phyloP scores from a whole-genome alignment of 495 filamentous ascomycete genomes.

The Poronia punctata region DNA sequence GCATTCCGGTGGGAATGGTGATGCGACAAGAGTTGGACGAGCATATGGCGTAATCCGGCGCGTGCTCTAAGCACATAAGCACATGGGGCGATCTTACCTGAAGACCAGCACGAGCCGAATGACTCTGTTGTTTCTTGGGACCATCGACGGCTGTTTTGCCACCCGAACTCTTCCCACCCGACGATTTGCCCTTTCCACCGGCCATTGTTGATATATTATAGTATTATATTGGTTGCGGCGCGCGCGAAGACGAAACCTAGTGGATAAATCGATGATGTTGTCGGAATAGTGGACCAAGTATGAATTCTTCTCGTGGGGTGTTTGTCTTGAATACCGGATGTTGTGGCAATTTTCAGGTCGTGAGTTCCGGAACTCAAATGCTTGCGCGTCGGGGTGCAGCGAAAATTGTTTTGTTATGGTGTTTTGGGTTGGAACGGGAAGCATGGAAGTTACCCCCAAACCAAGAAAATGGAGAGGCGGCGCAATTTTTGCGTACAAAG shows the following conservation, averaged over 20 bases:
- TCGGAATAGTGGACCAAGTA: not conserved
- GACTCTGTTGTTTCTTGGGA: slow-evolving; percentile 91
- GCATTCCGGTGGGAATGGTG: too few relatives aligned
- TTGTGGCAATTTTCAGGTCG: not conserved
- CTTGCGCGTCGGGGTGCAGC: slow-evolving; percentile 25
- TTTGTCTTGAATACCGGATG: not conserved
- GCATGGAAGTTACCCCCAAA: slow-evolving; percentile 11
- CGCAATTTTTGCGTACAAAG: too few relatives aligned
- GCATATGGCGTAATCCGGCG: too few relatives aligned
- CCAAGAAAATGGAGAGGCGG: too few relatives aligned
- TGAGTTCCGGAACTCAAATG: too few relatives aligned
- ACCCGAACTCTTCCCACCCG: slow-evolving; percentile 78
- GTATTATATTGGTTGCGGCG: slow-evolving; percentile 1
- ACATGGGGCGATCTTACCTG: slow-evolving; percentile 68
- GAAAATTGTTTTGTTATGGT: slow-evolving; percentile 26
- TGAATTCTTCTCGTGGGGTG: too few relatives aligned
- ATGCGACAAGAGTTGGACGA: too few relatives aligned
- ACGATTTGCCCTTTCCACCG: slow-evolving; percentile 90
- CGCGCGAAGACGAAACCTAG: slow-evolving; percentile 24
- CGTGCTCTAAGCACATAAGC: too few relatives aligned
- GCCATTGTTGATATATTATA: slow-evolving; percentile 40
- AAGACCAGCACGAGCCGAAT: slow-evolving; percentile 95
- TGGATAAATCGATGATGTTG: not conserved
- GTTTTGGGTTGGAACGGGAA: slow-evolving; percentile 20
- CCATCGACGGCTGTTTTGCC: slow-evolving; percentile 77